Conservation (phyloP, 495 filamentous ascomycete genomes). For the Entonaema liquescens region DNA sequence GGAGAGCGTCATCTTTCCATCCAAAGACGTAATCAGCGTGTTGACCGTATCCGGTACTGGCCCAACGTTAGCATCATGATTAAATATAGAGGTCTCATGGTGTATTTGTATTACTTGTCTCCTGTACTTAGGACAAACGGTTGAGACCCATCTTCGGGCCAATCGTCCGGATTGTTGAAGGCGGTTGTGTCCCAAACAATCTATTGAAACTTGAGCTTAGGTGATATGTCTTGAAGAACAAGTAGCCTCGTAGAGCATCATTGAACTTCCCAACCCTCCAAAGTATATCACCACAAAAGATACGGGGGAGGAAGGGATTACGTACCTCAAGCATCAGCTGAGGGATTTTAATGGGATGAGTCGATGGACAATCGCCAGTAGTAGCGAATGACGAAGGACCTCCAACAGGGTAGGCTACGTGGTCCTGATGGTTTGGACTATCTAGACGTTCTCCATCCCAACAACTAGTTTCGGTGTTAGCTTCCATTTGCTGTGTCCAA, state of each 20-base stretch:
- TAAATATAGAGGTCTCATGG: background rate
- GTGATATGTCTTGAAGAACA: background rate
- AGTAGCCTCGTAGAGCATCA: background rate
- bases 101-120: conserved; percentile 41
- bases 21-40: conserved; percentile 60
- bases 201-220: conserved; percentile 9
- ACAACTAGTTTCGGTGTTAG: conserved; percentile 38
- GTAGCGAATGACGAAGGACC: conserved; percentile 47
- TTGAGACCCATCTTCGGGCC: conserved; percentile 52
- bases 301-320: background rate
- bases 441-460: conserved; percentile 52
- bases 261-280: too few relatives aligned
- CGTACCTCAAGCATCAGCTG: conserved; percentile 54
- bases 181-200: conserved; percentile 50
- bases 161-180: conserved; percentile 51
- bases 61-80: background rate
- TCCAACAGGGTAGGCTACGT: conserved; percentile 51
- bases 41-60: conserved; percentile 51
- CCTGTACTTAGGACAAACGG: conserved; percentile 56
- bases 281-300: too few relatives aligned
- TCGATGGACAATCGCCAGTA: conserved; percentile 53
- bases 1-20: conserved; percentile 53
- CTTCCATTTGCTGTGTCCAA: background rate
- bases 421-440: conserved; percentile 52
- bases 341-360: conserved; percentile 54